Evolutionary conservation across 768 basidiomycete genomes (phyloP).

Genomic region (Hericium alpestre): DNA sequence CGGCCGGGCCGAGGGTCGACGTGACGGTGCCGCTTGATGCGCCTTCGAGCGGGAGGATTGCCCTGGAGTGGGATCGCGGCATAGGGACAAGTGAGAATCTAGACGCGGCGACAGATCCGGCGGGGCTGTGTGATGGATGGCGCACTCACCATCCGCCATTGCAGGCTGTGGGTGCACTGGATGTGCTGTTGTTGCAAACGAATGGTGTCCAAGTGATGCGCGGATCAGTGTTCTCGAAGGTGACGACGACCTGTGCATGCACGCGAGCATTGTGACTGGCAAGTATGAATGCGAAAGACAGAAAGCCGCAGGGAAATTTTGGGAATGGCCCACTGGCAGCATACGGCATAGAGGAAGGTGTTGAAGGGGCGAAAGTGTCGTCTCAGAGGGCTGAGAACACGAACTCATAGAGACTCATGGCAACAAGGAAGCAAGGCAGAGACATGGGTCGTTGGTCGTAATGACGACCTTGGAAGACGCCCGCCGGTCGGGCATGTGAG

Average conservation of each 20-base stretch:
- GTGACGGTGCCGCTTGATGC: conserved; percentile 13
- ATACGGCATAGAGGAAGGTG: neutral
- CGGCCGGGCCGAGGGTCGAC: conserved; percentile 10
- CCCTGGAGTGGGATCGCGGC: conserved; percentile 1
- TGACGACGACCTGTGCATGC: conserved; percentile 2
- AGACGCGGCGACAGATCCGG: neutral
- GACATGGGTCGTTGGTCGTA: neutral
- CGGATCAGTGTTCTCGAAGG: conserved; percentile 10
- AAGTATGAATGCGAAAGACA: neutral
- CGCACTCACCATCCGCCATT: neutral
- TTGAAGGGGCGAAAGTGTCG: neutral
- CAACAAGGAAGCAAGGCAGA: neutral
- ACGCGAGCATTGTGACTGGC: neutral
- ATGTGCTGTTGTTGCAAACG: conserved; percentile 5
- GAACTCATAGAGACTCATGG: neutral
- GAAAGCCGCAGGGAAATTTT: neutral
- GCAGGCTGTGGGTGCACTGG: conserved; percentile 6
- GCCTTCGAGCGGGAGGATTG: conserved; percentile 4
- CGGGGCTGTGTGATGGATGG: neutral
- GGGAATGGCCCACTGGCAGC: neutral
- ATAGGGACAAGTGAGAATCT: neutral
- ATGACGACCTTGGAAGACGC: neutral
- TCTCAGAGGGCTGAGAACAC: neutral
- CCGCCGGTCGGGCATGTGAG: neutral
- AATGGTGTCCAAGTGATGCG: conserved; percentile 12